These are phyloP conservation scores for Neurospora sp. DNA, from an alignment of 495 filamentous ascomycete species.

Conservation along the genomic window DNA sequence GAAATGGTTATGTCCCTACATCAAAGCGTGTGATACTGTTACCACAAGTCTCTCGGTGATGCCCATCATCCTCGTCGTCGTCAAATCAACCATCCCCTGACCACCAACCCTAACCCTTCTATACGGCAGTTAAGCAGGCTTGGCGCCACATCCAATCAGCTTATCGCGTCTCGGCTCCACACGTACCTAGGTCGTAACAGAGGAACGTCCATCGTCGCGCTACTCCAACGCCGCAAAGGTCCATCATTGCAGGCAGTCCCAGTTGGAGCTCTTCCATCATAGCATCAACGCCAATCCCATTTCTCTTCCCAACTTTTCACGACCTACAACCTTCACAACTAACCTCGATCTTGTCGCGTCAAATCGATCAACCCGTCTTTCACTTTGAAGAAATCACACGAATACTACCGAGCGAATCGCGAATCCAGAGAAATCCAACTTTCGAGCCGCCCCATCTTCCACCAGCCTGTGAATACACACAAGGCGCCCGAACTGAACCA, in stretches of 20 bases:
- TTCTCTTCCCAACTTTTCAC: background rate
- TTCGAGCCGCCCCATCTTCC: background rate
- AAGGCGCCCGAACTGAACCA: background rate
- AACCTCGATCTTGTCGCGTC: background rate
- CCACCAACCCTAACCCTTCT: background rate
- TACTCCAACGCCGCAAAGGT: background rate
- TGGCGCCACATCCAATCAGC: background rate
- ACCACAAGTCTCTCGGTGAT: background rate
- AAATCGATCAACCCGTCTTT: background rate
- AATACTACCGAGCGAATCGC: background rate
- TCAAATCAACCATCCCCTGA: background rate
- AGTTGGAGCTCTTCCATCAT: background rate
- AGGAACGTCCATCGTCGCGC: background rate
- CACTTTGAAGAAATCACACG: background rate
- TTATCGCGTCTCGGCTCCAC: background rate
- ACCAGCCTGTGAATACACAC: background rate
- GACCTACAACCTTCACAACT: background rate
- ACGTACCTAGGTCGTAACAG: background rate
- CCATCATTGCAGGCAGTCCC: background rate
- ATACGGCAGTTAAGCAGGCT: background rate
- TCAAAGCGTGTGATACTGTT: background rate
- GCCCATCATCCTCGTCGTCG: background rate
- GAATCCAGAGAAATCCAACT: background rate
- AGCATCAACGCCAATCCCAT: background rate
- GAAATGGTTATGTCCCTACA: no score